Evolutionary conservation across 2,329 filamentous ascomycete genomes (phyloP).

Genomic region (Celoporthe dispersa): DNA sequence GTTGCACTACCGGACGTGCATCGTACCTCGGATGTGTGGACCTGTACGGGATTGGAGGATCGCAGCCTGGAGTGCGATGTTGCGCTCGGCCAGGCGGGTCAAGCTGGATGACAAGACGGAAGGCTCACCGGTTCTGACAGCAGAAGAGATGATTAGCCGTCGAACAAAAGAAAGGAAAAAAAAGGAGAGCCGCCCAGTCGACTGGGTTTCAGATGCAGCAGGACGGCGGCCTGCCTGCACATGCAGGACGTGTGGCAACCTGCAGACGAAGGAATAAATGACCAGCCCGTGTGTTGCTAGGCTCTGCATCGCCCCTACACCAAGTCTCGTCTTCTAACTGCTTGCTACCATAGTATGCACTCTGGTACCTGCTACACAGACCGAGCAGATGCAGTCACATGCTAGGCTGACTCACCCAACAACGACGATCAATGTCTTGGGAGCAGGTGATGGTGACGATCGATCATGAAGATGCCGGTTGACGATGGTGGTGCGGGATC

Average conservation of each 20-base stretch:
- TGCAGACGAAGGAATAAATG: background rate
- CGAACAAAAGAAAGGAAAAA: background rate
- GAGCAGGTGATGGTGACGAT: constrained; percentile 6
- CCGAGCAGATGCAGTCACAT: constrained; percentile 16
- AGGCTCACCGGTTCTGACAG: background rate
- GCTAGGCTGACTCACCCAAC: constrained; percentile 18
- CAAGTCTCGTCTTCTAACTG: background rate
- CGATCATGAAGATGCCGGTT: background rate
- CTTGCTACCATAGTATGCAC: background rate
- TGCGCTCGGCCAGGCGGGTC: background rate
- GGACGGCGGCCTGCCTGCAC: background rate
- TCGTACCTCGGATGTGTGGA: background rate
- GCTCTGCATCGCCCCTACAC: background rate
- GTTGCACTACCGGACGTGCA: constrained; percentile 12
- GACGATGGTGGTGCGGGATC: background rate
- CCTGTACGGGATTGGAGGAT: background rate
- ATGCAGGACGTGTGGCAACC: background rate
- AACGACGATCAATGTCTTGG: background rate
- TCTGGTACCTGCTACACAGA: background rate
- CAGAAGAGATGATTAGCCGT: constrained; percentile 5
- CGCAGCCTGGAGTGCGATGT: background rate
- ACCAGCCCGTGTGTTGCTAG: background rate
- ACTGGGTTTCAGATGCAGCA: constrained; percentile 6
- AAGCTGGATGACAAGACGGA: background rate
- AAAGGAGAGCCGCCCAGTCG: background rate